Evolutionary conservation across 108 stramenopile genomes (phyloP).

Genomic region (Nitzschia sp.): DNA sequence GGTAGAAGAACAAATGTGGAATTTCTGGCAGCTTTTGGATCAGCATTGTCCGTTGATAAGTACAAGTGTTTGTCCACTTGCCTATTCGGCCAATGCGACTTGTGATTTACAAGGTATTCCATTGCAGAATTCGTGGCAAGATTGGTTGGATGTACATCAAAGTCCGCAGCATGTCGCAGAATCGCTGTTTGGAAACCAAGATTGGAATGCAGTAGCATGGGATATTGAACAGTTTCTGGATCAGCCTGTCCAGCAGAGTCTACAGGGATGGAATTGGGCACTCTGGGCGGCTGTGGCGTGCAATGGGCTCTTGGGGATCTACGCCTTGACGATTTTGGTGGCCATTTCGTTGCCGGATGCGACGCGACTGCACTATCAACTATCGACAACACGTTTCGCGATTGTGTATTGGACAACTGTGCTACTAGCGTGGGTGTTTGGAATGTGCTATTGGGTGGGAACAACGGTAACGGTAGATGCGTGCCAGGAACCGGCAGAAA

Average conservation of each 20-base stretch:
- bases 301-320: not conserved
- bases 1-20: conserved; percentile 7
- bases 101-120: conserved; percentile 6
- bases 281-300: conserved; percentile 13
- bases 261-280: conserved; percentile 14
- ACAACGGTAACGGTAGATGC: conserved; percentile 8
- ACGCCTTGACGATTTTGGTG: conserved; percentile 4
- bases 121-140: conserved; percentile 9
- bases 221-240: conserved; percentile 3
- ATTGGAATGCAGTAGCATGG: not conserved
- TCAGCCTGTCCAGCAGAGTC: not conserved
- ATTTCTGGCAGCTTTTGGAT: conserved; percentile 17
- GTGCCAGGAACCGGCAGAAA: not conserved
- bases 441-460: not conserved
- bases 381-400: conserved; percentile 4
- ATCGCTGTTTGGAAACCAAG: not conserved
- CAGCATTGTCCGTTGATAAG: conserved; percentile 18
- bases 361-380: not conserved
- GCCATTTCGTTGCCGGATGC: conserved; percentile 14
- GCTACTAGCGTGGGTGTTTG: conserved; percentile 10
- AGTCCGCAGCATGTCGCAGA: not conserved
- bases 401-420: conserved; percentile 3
- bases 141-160: conserved; percentile 2
- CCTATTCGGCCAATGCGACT: not conserved
- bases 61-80: not conserved